Percentiles rank a stretch among this genome's conserved stretches.
phyloP scores from a whole-genome alignment of 1,284 basidiomycete genomes.

The Tranzscheliella williamsii region DNA sequence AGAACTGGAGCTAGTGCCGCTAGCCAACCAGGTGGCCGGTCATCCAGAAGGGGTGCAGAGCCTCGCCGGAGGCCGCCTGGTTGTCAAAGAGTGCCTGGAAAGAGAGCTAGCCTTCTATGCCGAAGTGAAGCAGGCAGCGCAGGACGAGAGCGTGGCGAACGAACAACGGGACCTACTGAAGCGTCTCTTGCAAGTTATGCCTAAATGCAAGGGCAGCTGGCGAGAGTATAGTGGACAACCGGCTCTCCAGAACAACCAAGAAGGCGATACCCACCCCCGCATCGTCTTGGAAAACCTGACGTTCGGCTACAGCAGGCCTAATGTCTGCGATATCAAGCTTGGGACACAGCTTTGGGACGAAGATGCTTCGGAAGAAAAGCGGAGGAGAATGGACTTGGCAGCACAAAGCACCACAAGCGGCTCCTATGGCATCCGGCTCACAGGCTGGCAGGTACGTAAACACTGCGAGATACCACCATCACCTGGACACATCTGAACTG shows the following conservation, averaged over 20 bases:
- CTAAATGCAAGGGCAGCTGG: slow-evolving; percentile 27
- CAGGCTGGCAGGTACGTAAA: slow-evolving; percentile 82
- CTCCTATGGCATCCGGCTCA: slow-evolving; percentile 77
- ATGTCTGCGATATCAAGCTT: slow-evolving; percentile 87
- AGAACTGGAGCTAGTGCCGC: slow-evolving; percentile 56
- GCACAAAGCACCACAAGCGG: slow-evolving; percentile 74
- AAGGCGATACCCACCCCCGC: slow-evolving; percentile 58
- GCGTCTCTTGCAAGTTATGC: slow-evolving; percentile 29
- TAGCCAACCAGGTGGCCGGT: slow-evolving; percentile 79
- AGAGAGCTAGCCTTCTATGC: slow-evolving; percentile 82
- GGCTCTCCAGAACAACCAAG: slow-evolving; percentile 26
- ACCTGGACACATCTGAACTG: no score
- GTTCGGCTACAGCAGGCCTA: slow-evolving; percentile 74
- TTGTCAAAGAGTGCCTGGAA: slow-evolving; percentile 80
- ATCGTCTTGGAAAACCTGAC: slow-evolving; percentile 85
- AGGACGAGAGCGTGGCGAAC: slow-evolving; percentile 34
- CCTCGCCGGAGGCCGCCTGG: slow-evolving; percentile 74
- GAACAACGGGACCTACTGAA: slow-evolving; percentile 8
- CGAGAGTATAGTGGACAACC: slow-evolving; percentile 3
- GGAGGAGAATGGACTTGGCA: slow-evolving; percentile 73
- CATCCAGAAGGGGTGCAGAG: slow-evolving; percentile 74
- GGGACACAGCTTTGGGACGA: slow-evolving; percentile 80
- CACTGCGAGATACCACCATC: no score
- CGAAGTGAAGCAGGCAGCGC: slow-evolving; percentile 64
- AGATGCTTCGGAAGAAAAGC: slow-evolving; percentile 74